Evolutionary conservation across 805 yeast genomes (phyloP), one percentile per base, ranked within the genome.

Genomic region (Yarrowia osloensis): DNA sequence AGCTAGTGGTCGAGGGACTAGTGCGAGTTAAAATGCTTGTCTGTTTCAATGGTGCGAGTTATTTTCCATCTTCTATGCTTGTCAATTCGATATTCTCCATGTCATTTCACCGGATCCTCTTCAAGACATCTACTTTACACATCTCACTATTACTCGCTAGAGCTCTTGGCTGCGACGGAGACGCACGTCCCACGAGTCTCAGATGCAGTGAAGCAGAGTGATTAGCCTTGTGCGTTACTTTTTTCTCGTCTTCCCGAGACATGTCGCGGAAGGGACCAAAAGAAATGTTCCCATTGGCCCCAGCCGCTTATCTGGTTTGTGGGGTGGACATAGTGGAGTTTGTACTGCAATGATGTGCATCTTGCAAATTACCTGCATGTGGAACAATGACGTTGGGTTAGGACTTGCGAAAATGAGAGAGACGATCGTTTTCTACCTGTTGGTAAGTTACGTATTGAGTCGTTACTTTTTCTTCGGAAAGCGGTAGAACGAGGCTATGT

Each of bases 131-230:
- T 28, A 1, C 31, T 28, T 11, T 2, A 28, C 39, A 33, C 17
- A 4, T 5, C 35, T 33, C 17, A 5, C 17, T 13, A 35, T 35
- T 19, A 5, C 39, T 35, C 39, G n/a, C 19, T 17, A 35, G 6
- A 33, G 8, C 21, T 26, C 33, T 47, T 47, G 54, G 54, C 54
- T 28, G 54, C 54, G 35, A 28, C 54, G 35, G 54, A 28, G n/a
- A 47, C 19, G 54, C 54, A 47, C 9, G 21, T 28, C 22, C 5
- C 54, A 47, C 54, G 35, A 47, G 54, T 9, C 19, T 4, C 8
- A 0, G 35, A n/a, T 28, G 54, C 33, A 4, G 13, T 11, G 19
- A 9, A 26, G 31, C 26, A 46, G 21, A 26, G 13, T 17, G n/a
- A 26, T 13, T 3, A 17, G 33, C 50, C 3, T 46, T 26, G 19